Conservation (phyloP, 345 rosid species). For the Excoecaria agallocha region DNA sequence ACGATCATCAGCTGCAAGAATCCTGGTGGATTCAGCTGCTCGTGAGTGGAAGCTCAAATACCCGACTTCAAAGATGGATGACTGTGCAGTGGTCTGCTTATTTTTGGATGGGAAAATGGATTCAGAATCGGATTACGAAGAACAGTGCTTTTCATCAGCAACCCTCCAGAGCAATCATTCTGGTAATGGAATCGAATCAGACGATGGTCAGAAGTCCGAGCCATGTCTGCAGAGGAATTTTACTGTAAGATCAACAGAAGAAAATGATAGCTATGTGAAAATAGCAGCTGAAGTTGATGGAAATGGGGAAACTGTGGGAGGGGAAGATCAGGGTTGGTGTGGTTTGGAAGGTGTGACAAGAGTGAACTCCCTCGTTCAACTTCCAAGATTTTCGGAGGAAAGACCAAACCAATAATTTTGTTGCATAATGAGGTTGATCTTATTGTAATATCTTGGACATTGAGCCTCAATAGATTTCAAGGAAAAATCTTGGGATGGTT, state of each 20-base stretch:
- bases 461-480: constrained; percentile 11
- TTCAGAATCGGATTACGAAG: constrained; percentile 74
- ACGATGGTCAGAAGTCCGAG: constrained; percentile 76
- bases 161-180: constrained; percentile 69
- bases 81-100: constrained; percentile 96
- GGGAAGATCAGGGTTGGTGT: constrained; percentile 83
- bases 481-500: constrained; percentile 16
- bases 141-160: constrained; percentile 74
- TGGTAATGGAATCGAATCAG: constrained; percentile 65
- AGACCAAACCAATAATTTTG: constrained; percentile 40
- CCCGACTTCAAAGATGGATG: constrained; percentile 99
- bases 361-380: constrained; percentile 96
- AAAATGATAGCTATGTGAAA: constrained; percentile 41
- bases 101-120: constrained; percentile 97
- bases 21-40: constrained; percentile 80
- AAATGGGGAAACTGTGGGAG: constrained; percentile 27
- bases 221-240: constrained; percentile 85
- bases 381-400: constrained; percentile 90
- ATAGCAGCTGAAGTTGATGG: constrained; percentile 37
- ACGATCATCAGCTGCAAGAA: constrained; percentile 82
- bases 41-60: constrained; percentile 94
- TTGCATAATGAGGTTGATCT: neutral
- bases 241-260: constrained; percentile 76
- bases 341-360: constrained; percentile 96
- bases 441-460: too few relatives aligned